Base-by-base conservation (phyloP, 306 rosid species). In the Vicia sativa region DNA sequence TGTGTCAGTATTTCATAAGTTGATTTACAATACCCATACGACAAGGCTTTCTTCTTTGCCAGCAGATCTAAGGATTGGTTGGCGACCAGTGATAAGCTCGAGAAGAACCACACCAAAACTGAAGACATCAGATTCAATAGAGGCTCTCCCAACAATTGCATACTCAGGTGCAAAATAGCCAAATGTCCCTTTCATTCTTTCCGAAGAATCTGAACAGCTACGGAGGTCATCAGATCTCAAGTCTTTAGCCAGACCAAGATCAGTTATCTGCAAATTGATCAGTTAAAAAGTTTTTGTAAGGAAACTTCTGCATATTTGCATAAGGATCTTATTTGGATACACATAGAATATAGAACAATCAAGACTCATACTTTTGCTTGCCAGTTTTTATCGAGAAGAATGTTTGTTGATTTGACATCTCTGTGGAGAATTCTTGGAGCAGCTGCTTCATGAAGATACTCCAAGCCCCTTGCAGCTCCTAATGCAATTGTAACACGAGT, bases 141-240 rank as follows among this genome's bases (percentile, higher is more conserved):
- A 93, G 44, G 92, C 85, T 85, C 85, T 85, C 59, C 99, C 99
- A 74, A 85, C 68, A 60, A 90, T 88, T 15, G 95, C 97, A 85
- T 88, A 86, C 87, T 93, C 99, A 6, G 99, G 99, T 46, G 99
- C 99, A 82, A 93, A 93, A 81, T 93, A 93, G n/a, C 99, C 99
- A 79, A 93, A 93, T 73, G 99, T 93, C 59, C 99, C 97, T 57
- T 93, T 92, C 96, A 90, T 86, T 79, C 91, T 88, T 49, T 85
- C 95, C 21, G 99, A 95, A 69, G 99, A 90, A 81, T 73, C 83
- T n/a, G 99, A 85, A 76, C 82, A 66, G 75, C 97, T 85, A 15
- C 89, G 77, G 42, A 82, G 76, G 69, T 84, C 97, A 76, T 87
- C 92, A 46, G 83, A 82, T 81, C 78, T 79, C 67, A 90, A 68